Base-by-base conservation (phyloP, 257 asterid species). In the Nicotiana sylvestris region DNA sequence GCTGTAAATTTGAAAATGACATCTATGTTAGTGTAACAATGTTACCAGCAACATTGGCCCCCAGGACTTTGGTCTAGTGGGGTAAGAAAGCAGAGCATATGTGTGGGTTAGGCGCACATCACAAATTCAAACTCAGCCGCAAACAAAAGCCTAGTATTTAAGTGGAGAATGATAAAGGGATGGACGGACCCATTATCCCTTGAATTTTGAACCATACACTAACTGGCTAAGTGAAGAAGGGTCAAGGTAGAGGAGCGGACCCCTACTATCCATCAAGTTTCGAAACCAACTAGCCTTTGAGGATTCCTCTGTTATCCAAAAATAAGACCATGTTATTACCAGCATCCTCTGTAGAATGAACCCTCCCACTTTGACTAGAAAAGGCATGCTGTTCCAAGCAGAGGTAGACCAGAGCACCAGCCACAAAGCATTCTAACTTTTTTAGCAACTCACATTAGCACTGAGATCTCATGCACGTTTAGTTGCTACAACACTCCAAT, bases 391-490 rank as follows among this genome's bases (percentile, higher is more conserved):
- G 64, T 76, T 74, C 15, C 80, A 49, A 74, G 62, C 80, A 72
- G 78, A 46, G 78, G 78, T 12, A 43, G 78, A 72, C 37, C 37
- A 49, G 62, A 74, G 62, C 62, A 74, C 62, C 80, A 21, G 78
- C 60, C 79, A 33, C 39, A 16, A 46, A 46, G 79, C 39, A 8
- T 76, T 76, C 29, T 15, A 13, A 51, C 80, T 55, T 51, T 27
- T 51, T 74, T 74, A 6, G 39, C 30, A 27, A 74, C 25, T 27
- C 37, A 12, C 79, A 46, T 74, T 17, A 49, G 64, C 80, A 49
- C 27, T 51, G 46, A 51, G 64, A 76, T 76, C 80, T 51, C 46
- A 30, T 29, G 64, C 64, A 76, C 64, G 46, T 51, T 51, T 60
- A 72, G 61, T 39, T 76, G 46, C 80, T 15, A 29, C 46, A 13